Percentiles rank a stretch among this genome's conserved stretches.
These are phyloP conservation scores for Castanopsis chinensis DNA, from an alignment of 306 rosid genomes.

Conservation along the genomic window DNA sequence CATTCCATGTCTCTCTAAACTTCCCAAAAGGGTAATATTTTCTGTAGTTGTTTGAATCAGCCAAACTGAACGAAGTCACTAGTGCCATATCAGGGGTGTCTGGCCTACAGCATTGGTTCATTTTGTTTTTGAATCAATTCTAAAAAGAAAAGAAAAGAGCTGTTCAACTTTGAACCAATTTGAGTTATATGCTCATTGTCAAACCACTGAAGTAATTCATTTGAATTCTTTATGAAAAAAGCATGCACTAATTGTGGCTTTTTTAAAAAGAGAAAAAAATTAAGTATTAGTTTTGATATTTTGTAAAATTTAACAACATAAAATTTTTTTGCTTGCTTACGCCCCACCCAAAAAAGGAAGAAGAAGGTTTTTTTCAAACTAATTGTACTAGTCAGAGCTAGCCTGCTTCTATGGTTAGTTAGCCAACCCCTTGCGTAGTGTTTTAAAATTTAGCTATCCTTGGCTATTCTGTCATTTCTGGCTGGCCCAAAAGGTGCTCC, in stretches of 20 bases:
- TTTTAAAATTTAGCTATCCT: not conserved
- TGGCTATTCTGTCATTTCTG: not conserved
- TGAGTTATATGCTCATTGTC: not conserved
- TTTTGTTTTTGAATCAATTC: not conserved
- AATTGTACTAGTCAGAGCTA: not conserved
- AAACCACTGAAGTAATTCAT: not conserved
- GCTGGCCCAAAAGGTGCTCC: not conserved
- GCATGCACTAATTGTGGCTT: not conserved
- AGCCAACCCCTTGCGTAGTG: not conserved
- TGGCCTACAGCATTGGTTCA: not conserved
- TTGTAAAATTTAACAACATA: not conserved
- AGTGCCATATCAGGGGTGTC: not conserved
- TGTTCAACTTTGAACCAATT: not conserved
- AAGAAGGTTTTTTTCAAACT: too few species aligned
- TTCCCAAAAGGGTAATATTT: not conserved
- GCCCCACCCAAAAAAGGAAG: too few species aligned
- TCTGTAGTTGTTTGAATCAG: not conserved
- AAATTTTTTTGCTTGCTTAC: not conserved
- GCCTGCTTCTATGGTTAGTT: not conserved
- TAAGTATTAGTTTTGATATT: not conserved
- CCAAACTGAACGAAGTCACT: not conserved
- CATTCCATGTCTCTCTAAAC: not conserved
- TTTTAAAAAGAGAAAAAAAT: not conserved
- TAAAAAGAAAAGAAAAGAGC: not conserved
- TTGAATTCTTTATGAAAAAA: not conserved